A percentile compares a stretch with the other conserved stretches of the same genome.
Conservation (phyloP, 73 alveolate species). For the Paramecium octaurelia region DNA sequence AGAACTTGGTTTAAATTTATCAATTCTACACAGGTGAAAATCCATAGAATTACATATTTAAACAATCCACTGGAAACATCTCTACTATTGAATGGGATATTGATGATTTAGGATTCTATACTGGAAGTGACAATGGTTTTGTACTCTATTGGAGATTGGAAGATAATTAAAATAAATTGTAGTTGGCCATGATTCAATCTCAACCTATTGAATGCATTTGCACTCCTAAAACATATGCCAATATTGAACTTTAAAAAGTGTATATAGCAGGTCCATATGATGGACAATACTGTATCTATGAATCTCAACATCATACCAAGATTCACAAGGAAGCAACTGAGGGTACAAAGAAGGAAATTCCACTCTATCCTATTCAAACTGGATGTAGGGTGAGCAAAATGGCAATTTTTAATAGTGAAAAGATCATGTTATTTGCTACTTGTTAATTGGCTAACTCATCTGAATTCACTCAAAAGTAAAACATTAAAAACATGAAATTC, state of each 20-base stretch:
- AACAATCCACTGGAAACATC: conserved; percentile 47
- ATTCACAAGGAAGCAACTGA: conserved; percentile 45
- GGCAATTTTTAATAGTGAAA: conserved; percentile 70
- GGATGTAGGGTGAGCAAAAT: conserved; percentile 65
- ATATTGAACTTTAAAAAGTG: not conserved
- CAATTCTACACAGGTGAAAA: conserved; percentile 88
- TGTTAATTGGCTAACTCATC: conserved; percentile 56
- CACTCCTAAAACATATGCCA: not conserved
- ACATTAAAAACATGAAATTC: not conserved
- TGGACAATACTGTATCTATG: not conserved
- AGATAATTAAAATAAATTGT: conserved; percentile 61
- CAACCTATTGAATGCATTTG: not conserved
- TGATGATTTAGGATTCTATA: conserved; percentile 88
- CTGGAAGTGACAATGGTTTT: conserved; percentile 90
- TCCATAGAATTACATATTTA: conserved; percentile 68
- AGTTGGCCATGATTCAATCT: not conserved
- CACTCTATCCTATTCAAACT: conserved; percentile 45
- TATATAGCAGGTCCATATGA: conserved; percentile 16
- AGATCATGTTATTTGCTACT: conserved; percentile 73
- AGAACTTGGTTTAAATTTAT: conserved; percentile 83
- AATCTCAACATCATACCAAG: not conserved
- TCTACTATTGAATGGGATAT: conserved; percentile 82
- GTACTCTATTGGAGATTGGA: conserved; percentile 83
- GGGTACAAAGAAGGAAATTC: conserved; percentile 47
- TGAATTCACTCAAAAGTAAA: not conserved